These are phyloP conservation scores for Didymella keratinophila DNA, from an alignment of 2,329 filamentous ascomycete genomes.

Conservation along the genomic window DNA sequence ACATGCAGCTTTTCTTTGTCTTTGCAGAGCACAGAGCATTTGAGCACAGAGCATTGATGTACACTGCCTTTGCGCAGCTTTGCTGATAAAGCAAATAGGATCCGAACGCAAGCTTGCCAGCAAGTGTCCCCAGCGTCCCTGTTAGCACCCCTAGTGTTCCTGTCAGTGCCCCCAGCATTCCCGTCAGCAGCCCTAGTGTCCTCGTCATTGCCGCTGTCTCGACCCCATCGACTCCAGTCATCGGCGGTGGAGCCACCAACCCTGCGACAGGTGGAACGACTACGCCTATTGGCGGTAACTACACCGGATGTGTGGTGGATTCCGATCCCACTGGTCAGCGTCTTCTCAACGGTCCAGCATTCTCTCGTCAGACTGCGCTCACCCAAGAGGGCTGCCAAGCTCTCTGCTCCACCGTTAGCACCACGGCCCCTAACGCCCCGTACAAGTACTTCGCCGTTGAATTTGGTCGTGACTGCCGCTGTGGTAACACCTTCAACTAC, in stretches of 20 bases:
- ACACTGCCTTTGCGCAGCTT: slow-evolving; percentile 16
- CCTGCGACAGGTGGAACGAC: too few species aligned
- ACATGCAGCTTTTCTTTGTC: background rate
- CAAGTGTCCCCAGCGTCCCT: background rate
- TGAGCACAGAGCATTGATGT: slow-evolving; percentile 13
- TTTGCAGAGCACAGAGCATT: slow-evolving; percentile 19
- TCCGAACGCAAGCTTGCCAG: background rate
- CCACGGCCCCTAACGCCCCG: too few species aligned
- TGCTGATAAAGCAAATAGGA: slow-evolving; percentile 21
- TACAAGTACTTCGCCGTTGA: too few species aligned
- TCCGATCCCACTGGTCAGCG: too few species aligned
- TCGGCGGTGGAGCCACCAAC: background rate
- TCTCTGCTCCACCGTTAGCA: too few species aligned
- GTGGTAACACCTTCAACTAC: too few species aligned
- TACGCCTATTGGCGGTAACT: too few species aligned
- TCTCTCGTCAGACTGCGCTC: too few species aligned
- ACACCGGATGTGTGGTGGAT: too few species aligned
- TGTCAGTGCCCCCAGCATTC: background rate
- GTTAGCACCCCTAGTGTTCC: background rate
- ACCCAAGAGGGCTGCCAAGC: too few species aligned
- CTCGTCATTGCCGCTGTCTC: background rate
- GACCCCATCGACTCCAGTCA: background rate
- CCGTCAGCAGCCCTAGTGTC: background rate
- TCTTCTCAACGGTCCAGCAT: too few species aligned
- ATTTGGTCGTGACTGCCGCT: too few species aligned